These are phyloP conservation scores for Leptographium galeiforme DNA, from an alignment of 2,329 filamentous ascomycete genomes.

Conservation along the genomic window DNA sequence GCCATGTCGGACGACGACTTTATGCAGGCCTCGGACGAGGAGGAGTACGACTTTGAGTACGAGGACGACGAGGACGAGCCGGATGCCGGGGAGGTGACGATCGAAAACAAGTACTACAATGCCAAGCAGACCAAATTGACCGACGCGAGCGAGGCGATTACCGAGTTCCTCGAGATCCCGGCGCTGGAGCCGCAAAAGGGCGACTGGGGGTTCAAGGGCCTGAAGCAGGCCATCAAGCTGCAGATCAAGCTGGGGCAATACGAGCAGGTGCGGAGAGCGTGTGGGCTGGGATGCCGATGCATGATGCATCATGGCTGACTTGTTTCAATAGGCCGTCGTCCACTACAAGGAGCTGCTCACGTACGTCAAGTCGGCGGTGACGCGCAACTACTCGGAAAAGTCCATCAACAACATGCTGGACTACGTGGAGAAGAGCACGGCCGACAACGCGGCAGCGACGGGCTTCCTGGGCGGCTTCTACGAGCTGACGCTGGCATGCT, in stretches of 20 bases:
- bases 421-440: conserved; percentile 84
- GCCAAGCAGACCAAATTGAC: conserved; percentile 89
- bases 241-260: conserved; percentile 90
- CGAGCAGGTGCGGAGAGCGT: conserved; percentile 49
- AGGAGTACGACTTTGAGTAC: conserved; percentile 97
- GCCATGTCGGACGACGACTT: conserved; percentile 81
- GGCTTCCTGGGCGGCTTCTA: conserved; percentile 91
- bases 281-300: too few relatives aligned
- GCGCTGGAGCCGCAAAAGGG: conserved; percentile 79
- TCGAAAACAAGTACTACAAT: conserved; percentile 99
- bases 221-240: conserved; percentile 96
- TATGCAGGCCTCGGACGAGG: conserved; percentile 83
- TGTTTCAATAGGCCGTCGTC: conserved; percentile 83
- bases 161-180: conserved; percentile 84
- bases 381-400: conserved; percentile 96
- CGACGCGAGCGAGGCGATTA: conserved; percentile 77
- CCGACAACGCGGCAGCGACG: conserved; percentile 56
- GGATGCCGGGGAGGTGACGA: conserved; percentile 76
- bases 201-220: conserved; percentile 96
- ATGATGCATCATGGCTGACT: too few relatives aligned
- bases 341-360: conserved; percentile 93
- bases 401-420: conserved; percentile 99
- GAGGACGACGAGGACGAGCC: conserved; percentile 83
- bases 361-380: conserved; percentile 93
- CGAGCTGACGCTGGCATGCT: conserved; percentile 80